Evolutionary conservation across 768 basidiomycete species (phyloP), one percentile per base, ranked within the genome.

Genomic region (Lentinula guzmanii): DNA sequence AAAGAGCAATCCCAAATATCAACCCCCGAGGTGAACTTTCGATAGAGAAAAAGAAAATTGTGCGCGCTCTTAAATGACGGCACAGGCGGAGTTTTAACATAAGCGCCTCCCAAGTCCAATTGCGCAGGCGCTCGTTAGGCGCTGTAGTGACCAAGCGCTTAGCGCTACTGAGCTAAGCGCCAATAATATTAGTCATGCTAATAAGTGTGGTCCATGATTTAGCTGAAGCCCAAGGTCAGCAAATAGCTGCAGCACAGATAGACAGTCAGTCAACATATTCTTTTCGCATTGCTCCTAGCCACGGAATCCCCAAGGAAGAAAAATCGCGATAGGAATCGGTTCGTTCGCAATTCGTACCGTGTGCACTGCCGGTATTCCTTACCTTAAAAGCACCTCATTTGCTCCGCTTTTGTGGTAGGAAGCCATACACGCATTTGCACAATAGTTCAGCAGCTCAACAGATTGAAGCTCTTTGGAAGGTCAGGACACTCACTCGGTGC

Each of bases 361-460:
- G 37, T 8, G 37, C 37, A 39, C 37, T 7, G 11, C 37, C 7
- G 24, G 24, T 24, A 39, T 8, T 39, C 37, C 11, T 39, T 39
- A 39, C 37, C 7, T 21, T 21, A 21, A 21, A 21, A 21, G 37
- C 24, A 24, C 24, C 24, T 24, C 18, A 2, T 46, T 24, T 18
- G 45, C 18, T 3, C 11, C 8, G 2, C 8, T 3, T 6, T 24
- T 43, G 34, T 48, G 59, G 24, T 71, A 93, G 86, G 88, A 89
- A 68, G 95, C 95, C 2, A 98, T 98, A 89, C 82, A 88, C 56
- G 91, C 91, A 63, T 94, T 98, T 69, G 16, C 91, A 92, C 64
- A 74, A 82, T 42, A 85, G 81, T 61, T 82, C 86, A 15, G 85
- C 86, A 0, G 88, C 89, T 4, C 77, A 84, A 58, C 81, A 80